These are phyloP conservation scores for Ustilago xerochloae DNA, from an alignment of 1,284 basidiomycete genomes.

Conservation along the genomic window DNA sequence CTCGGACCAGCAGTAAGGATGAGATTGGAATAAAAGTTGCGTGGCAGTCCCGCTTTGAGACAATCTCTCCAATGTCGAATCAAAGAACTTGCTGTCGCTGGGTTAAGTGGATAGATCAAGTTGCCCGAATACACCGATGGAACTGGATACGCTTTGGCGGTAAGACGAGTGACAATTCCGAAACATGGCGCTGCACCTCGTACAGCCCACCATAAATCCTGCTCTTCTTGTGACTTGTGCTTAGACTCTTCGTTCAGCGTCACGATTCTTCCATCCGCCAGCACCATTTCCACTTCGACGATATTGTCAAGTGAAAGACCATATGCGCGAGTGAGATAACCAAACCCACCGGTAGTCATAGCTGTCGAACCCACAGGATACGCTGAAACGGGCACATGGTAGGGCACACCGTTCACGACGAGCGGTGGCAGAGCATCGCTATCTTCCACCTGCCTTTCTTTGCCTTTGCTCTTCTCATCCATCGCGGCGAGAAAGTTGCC, in stretches of 20 bases:
- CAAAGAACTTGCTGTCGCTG: constrained; percentile 82
- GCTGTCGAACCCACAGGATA: constrained; percentile 78
- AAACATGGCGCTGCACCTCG: constrained; percentile 85
- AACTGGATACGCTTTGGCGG: constrained; percentile 84
- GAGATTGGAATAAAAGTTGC: constrained; percentile 86
- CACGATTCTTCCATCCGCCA: constrained; percentile 61
- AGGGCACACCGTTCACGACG: constrained; percentile 53
- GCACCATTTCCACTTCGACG: constrained; percentile 62
- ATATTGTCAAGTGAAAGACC: constrained; percentile 73
- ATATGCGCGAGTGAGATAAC: constrained; percentile 83
- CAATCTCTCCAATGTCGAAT: constrained; percentile 92
- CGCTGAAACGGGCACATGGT: constrained; percentile 66
- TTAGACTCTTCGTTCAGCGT: constrained; percentile 54
- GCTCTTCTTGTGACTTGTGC: constrained; percentile 59
- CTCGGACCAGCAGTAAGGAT: constrained; percentile 82
- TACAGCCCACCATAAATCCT: constrained; percentile 83
- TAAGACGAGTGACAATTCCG: constrained; percentile 86
- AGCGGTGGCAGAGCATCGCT: constrained; percentile 20
- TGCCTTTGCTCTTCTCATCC: constrained; percentile 36
- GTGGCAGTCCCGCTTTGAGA: constrained; percentile 78
- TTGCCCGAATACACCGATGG: constrained; percentile 90
- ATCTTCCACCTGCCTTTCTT: constrained; percentile 17
- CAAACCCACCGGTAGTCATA: constrained; percentile 88
- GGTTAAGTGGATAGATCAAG: constrained; percentile 86
- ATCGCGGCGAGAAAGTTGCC: constrained; percentile 30